Evolutionary conservation across 306 rosid species (phyloP).

Genomic region (Cicer arietinum): DNA sequence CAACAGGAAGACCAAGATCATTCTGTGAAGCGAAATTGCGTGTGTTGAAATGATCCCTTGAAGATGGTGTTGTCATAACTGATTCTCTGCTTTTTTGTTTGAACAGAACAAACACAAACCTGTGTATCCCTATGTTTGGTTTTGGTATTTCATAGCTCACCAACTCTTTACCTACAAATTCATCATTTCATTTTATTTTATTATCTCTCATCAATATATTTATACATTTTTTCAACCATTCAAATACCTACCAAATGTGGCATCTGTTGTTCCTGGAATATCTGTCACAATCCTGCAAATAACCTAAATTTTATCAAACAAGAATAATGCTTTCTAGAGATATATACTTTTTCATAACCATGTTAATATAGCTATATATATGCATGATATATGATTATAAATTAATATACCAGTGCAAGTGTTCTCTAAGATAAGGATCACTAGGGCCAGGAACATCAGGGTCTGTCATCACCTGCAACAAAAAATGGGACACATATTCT

Average conservation of each 20-base stretch:
- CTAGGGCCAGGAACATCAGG: conserved; percentile 98
- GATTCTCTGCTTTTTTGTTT: conserved; percentile 73
- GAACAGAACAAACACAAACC: conserved; percentile 95
- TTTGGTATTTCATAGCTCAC: conserved; percentile 89
- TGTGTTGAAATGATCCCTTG: conserved; percentile 81
- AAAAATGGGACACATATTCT: conserved; percentile 25
- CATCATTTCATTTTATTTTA: background rate
- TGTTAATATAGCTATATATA: no score
- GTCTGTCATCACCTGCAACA: conserved; percentile 81
- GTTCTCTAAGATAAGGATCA: conserved; percentile 92
- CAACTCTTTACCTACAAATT: conserved; percentile 65
- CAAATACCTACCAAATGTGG: conserved; percentile 79
- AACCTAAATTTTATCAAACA: background rate
- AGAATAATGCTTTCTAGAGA: background rate
- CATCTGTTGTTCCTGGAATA: conserved; percentile 98
- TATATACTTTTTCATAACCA: no score
- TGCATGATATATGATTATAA: no score
- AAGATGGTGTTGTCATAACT: conserved; percentile 59
- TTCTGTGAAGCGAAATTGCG: conserved; percentile 73
- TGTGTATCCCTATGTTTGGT: conserved; percentile 93
- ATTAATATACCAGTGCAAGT: conserved; percentile 77
- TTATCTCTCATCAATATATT: background rate
- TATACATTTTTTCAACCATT: background rate
- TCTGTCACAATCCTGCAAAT: conserved; percentile 88
- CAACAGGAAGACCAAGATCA: conserved; percentile 84